These are phyloP conservation scores for Delonix regia DNA, from an alignment of 306 rosid genomes.

Conservation along the genomic window DNA sequence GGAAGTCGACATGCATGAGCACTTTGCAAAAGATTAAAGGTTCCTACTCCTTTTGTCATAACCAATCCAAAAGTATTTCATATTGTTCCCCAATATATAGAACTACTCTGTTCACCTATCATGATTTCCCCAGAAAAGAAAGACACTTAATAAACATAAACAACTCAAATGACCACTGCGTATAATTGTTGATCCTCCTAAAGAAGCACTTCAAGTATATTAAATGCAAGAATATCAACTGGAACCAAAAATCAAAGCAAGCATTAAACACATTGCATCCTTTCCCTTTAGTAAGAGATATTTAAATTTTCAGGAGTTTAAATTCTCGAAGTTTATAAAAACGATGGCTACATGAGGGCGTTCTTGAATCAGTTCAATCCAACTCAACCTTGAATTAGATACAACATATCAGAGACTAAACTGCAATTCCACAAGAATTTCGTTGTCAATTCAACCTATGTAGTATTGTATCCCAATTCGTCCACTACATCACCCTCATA, in stretches of 20 bases:
- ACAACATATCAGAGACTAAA: neutral
- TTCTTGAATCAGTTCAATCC: neutral
- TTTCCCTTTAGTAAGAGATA: neutral
- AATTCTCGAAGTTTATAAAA: neutral
- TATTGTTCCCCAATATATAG: constrained; percentile 17
- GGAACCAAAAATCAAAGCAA: neutral
- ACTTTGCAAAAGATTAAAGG: constrained; percentile 1
- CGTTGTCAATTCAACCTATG: neutral
- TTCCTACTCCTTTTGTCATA: constrained; percentile 11
- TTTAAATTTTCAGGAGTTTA: neutral
- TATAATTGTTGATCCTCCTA: constrained; percentile 2
- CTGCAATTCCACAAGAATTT: neutral
- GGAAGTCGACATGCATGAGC: constrained; percentile 7
- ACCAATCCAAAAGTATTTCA: neutral
- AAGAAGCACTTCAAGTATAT: constrained; percentile 19
- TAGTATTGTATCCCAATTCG: neutral
- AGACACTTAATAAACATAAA: constrained; percentile 16
- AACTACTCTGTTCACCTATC: neutral
- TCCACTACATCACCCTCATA: neutral
- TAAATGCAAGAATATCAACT: neutral
- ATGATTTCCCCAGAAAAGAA: constrained; percentile 8
- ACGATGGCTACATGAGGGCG: neutral
- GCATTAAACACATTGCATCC: neutral
- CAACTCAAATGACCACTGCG: neutral
- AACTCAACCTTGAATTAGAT: neutral